These are phyloP conservation scores for Melanopsichium pennsylvanicum DNA, from an alignment of 1,284 basidiomycete species.

Conservation along the genomic window DNA sequence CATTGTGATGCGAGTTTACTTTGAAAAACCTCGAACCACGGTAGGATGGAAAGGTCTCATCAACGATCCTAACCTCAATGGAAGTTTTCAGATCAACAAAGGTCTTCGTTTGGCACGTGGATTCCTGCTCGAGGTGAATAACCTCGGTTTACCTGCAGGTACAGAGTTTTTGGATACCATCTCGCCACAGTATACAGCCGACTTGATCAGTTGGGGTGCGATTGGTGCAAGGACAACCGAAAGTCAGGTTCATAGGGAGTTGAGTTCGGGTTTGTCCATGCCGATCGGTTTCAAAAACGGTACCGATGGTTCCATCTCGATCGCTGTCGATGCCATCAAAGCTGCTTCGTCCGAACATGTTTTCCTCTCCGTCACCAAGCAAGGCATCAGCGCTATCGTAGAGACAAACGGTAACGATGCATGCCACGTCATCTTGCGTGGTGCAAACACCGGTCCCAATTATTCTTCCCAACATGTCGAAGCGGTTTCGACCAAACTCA, in stretches of 20 bases:
- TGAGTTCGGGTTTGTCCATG: constrained; percentile 85
- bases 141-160: constrained; percentile 66
- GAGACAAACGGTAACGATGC: constrained; percentile 64
- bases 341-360: constrained; percentile 89
- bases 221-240: constrained; percentile 82
- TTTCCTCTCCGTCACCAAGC: constrained; percentile 97
- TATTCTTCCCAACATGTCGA: constrained; percentile 55
- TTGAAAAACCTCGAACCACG: constrained; percentile 75
- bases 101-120: constrained; percentile 89
- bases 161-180: constrained; percentile 75
- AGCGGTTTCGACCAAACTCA: constrained; percentile 45
- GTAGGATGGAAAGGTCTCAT: constrained; percentile 99
- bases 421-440: constrained; percentile 65
- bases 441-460: constrained; percentile 64
- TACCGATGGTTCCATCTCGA: constrained; percentile 63
- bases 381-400: constrained; percentile 71
- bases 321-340: constrained; percentile 94
- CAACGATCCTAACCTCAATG: constrained; percentile 87
- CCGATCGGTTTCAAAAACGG: constrained; percentile 79
- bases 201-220: constrained; percentile 95
- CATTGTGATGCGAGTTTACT: constrained; percentile 79
- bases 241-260: constrained; percentile 89
- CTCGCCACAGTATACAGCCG: constrained; percentile 92
- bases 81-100: constrained; percentile 88
- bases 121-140: constrained; percentile 74